A percentile compares a stretch with the other conserved stretches of the same genome.
These are phyloP conservation scores for Lactifluus subvellereus DNA, from an alignment of 768 basidiomycete genomes.

Conservation along the genomic window DNA sequence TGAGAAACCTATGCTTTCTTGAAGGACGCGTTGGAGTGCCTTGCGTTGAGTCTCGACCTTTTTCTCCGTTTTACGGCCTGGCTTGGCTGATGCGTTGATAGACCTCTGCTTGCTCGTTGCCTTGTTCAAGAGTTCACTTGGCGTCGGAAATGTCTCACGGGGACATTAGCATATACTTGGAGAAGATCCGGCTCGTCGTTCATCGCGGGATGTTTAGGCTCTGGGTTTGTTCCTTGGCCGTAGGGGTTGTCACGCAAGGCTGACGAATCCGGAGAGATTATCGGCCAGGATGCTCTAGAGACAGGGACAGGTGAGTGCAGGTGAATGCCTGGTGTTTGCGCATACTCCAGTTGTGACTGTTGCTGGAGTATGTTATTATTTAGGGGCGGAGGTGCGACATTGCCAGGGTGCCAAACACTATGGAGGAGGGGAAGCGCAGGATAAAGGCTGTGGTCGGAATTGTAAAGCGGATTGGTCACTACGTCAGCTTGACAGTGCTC, in stretches of 20 bases:
- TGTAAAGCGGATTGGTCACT: neutral
- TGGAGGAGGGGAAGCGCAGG: conserved; percentile 11
- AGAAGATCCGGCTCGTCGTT: conserved; percentile 18
- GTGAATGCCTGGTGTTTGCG: conserved; percentile 9
- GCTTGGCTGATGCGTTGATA: conserved; percentile 5
- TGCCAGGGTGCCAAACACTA: conserved; percentile 13
- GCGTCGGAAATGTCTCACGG: conserved; percentile 48
- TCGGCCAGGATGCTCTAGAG: conserved; percentile 17
- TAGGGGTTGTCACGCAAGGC: neutral
- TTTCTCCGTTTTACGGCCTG: conserved; percentile 13
- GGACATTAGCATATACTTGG: conserved; percentile 25
- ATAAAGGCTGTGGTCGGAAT: conserved; percentile 5
- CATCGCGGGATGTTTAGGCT: neutral
- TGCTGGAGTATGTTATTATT: neutral
- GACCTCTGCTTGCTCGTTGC: conserved; percentile 25
- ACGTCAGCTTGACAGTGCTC: conserved; percentile 9
- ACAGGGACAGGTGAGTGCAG: conserved; percentile 24
- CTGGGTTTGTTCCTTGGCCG: neutral
- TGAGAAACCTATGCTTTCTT: conserved; percentile 49
- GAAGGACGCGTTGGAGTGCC: conserved; percentile 51
- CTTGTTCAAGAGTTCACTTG: conserved; percentile 54
- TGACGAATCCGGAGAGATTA: conserved; percentile 14
- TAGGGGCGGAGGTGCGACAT: neutral
- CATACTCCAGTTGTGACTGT: conserved; percentile 5
- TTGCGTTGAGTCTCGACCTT: conserved; percentile 46